phyloP scores from a whole-genome alignment of 2,329 filamentous ascomycete genomes.

The Sporothrix schenckii region DNA sequence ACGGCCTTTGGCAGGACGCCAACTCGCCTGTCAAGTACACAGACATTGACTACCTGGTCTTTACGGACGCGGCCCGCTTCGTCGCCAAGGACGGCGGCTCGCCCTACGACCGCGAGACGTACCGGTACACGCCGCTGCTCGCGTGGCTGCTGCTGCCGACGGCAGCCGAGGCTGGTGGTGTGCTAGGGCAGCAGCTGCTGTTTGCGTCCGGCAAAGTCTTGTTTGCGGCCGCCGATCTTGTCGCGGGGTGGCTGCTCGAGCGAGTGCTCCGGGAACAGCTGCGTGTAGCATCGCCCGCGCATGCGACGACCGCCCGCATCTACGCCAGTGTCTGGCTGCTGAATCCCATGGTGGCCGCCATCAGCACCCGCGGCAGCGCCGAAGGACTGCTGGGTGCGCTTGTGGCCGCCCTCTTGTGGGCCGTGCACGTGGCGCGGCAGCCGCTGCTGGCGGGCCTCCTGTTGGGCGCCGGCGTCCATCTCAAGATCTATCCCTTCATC shows the following conservation, averaged over 20 bases:
- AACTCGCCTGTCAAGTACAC: constrained; percentile 95
- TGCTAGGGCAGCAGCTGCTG: constrained; percentile 47
- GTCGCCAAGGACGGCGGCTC: constrained; percentile 54
- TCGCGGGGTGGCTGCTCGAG: constrained; percentile 78
- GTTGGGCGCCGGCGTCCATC: constrained; percentile 84
- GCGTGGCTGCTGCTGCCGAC: constrained; percentile 91
- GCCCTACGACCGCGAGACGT: constrained; percentile 89
- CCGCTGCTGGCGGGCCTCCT: constrained; percentile 70
- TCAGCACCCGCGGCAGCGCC: constrained; percentile 91
- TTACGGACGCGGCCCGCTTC: constrained; percentile 90
- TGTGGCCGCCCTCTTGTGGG: constrained; percentile 82
- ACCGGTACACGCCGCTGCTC: constrained; percentile 92
- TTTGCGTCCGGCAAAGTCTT: constrained; percentile 87
- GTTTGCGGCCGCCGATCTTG: constrained; percentile 80
- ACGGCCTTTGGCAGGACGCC: constrained; percentile 90
- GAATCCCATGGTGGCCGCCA: constrained; percentile 97
- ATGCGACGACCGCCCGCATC: constrained; percentile 59
- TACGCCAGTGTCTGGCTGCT: constrained; percentile 90
- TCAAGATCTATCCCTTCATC: constrained; percentile 98
- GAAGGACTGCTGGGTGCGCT: constrained; percentile 87
- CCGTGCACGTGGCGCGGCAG: constrained; percentile 63
- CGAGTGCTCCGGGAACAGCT: constrained; percentile 41
- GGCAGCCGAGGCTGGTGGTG: constrained; percentile 54
- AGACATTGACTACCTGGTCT: constrained; percentile 98
- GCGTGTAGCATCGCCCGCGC: no score